Base-by-base conservation (phyloP, 306 rosid genomes). In the Hylodesmum podocarpum region DNA sequence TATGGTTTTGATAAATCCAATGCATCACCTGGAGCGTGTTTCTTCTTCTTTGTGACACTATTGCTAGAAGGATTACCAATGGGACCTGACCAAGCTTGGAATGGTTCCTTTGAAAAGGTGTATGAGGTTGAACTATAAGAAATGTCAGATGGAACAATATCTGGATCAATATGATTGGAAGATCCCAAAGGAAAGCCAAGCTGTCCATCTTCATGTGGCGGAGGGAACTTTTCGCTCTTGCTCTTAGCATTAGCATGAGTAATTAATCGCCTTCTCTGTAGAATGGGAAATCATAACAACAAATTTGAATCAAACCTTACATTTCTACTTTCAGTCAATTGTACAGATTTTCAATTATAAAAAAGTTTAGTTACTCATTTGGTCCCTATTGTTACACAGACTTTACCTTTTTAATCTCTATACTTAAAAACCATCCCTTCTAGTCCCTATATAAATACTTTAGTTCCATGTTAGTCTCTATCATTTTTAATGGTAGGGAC, bases 211-310 rank as follows among this genome's bases (percentile, higher is more conserved):
- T 93, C 94, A 80, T 93, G 95, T 0, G 96, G 98, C 1, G 98
- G 98, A 82, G 98, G 98, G 65, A 93, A 93, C 85, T 93, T 93
- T 80, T 93, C 96, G 51, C 98, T 93, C 84, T 93, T 93, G 93
- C 98, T 93, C 87, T 93, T 93, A 1, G 96, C 98, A 70, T 93
- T 93, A 14, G 93, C 90, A 58, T 91, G 98, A 16, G 88, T 80
- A 50, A 93, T 89, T 40, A 91, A 79, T 77, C 96, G 96, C 81
- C 98, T 75, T 75, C 93, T 87, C 96, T 90, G 98, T 79, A 79
- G 55, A 68, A 83, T 43, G 73, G 50, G 8, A 77, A 84, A 82
- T 46, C 80, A 66, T 19, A 59, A 34, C 29, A 58, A 31, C 54
- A 31, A 58, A 70, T 24, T 69, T 68, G n/a, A 43, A 73, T 67